phyloP scores from a whole-genome alignment of 768 basidiomycete species.

The Lyophyllum atratum region DNA sequence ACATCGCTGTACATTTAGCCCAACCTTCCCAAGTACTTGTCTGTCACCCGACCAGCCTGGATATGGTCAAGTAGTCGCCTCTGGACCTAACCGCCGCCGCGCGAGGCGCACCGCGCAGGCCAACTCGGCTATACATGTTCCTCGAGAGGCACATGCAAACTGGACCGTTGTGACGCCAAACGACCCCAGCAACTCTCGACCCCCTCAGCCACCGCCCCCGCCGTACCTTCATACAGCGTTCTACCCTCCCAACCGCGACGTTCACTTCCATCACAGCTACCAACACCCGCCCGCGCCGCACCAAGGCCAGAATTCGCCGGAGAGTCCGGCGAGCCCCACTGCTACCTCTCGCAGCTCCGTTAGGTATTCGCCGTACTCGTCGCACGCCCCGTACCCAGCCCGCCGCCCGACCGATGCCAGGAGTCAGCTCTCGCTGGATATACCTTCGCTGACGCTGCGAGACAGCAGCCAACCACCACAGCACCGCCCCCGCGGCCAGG shows the following conservation, averaged over 20 bases:
- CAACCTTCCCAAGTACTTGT: conserved; percentile 82
- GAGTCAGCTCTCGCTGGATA: conserved; percentile 33
- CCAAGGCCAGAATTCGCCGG: conserved; percentile 6
- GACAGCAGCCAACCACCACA: conserved; percentile 8
- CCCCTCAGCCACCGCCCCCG: conserved; percentile 4
- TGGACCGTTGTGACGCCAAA: conserved; percentile 53
- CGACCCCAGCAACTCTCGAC: conserved; percentile 10
- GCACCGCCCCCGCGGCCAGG: not conserved
- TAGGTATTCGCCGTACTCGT: conserved; percentile 28
- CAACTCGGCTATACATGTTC: conserved; percentile 22
- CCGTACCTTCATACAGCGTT: conserved; percentile 14
- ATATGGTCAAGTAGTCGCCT: conserved; percentile 79
- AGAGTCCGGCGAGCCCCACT: conserved; percentile 11
- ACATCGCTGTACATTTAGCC: conserved; percentile 42
- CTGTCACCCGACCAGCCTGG: conserved; percentile 85
- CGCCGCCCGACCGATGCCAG: conserved; percentile 22
- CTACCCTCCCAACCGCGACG: conserved; percentile 13
- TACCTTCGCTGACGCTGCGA: conserved; percentile 29
- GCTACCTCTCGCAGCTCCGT: conserved; percentile 11
- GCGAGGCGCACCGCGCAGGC: conserved; percentile 53
- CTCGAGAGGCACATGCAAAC: conserved; percentile 27
- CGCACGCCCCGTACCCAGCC: conserved; percentile 24
- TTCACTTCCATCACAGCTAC: conserved; percentile 14
- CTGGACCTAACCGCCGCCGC: conserved; percentile 60
- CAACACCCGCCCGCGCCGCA: conserved; percentile 12